Percentiles rank a stretch among this genome's conserved stretches.
Evolutionary conservation across 1,284 basidiomycete species (phyloP).

Genomic region (Heterobasidion occidentale): DNA sequence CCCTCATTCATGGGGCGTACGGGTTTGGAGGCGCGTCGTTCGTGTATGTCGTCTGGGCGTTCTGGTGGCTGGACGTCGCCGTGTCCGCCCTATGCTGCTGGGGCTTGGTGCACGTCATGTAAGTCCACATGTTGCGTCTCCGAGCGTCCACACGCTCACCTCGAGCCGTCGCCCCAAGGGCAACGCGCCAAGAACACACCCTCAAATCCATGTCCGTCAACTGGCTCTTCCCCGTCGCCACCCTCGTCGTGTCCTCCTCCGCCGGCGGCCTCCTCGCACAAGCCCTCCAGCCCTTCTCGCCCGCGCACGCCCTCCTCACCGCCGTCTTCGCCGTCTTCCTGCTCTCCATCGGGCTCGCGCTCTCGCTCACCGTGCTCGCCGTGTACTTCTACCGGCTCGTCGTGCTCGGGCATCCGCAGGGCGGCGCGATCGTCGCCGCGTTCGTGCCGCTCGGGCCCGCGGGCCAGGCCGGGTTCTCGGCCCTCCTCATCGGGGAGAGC

Average conservation of each 20-base stretch:
- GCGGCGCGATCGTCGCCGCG: slow-evolving; percentile 27
- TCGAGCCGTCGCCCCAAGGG: slow-evolving; percentile 31
- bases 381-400: slow-evolving; percentile 14
- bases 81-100: slow-evolving; percentile 55
- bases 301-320: slow-evolving; percentile 46
- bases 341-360: slow-evolving; percentile 31
- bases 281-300: slow-evolving; percentile 36
- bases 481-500: slow-evolving; percentile 29
- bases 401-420: slow-evolving; percentile 15
- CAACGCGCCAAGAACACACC: slow-evolving; percentile 53
- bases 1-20: slow-evolving; percentile 33
- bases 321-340: slow-evolving; percentile 30
- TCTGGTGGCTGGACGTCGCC: slow-evolving; percentile 70
- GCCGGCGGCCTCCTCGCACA: slow-evolving; percentile 54
- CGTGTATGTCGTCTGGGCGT: slow-evolving; percentile 51
- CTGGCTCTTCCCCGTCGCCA: slow-evolving; percentile 70
- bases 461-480: slow-evolving; percentile 34
- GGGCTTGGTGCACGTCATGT: slow-evolving; percentile 63
- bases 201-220: slow-evolving; percentile 47
- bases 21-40: slow-evolving; percentile 47
- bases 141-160: not conserved
- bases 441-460: slow-evolving; percentile 43
- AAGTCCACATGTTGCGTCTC: slow-evolving; percentile 14
- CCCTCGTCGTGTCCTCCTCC: slow-evolving; percentile 61
- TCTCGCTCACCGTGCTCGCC: slow-evolving; percentile 22